phyloP scores from a whole-genome alignment of 1,284 basidiomycete genomes.

The Leccinum discolor region DNA sequence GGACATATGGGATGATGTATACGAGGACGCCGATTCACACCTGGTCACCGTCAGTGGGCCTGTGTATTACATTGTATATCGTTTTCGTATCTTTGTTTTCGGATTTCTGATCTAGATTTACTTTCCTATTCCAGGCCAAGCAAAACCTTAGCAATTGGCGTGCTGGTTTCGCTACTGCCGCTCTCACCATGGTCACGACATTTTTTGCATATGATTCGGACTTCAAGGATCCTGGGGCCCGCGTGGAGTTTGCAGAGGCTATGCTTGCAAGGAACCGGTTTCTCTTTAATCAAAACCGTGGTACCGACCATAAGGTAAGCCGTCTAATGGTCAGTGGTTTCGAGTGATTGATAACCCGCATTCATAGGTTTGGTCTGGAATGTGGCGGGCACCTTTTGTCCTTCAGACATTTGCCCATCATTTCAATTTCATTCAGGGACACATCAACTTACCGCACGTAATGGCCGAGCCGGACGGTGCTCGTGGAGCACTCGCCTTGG shows the following conservation, averaged over 20 bases:
- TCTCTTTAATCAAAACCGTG: neutral
- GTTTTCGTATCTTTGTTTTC: neutral
- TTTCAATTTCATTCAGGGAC: neutral
- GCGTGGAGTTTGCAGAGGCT: neutral
- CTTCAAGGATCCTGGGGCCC: neutral
- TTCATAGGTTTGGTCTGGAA: neutral
- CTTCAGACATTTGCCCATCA: neutral
- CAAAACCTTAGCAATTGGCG: neutral
- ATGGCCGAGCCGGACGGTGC: neutral
- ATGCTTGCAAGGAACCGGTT: neutral
- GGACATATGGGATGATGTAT: neutral
- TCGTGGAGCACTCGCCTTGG: neutral
- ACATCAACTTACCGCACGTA: neutral
- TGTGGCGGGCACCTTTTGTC: neutral
- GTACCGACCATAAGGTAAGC: neutral
- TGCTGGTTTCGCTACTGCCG: neutral
- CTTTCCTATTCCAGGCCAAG: neutral
- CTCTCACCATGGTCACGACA: neutral
- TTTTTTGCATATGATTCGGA: neutral
- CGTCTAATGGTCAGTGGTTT: neutral
- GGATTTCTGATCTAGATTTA: neutral
- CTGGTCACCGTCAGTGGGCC: neutral
- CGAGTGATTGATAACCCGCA: neutral
- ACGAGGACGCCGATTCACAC: neutral
- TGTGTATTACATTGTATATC: neutral